A percentile compares a stretch with the other conserved stretches of the same genome.
Evolutionary conservation across 495 filamentous ascomycete species (phyloP).

Genomic region (Podospora australis): DNA sequence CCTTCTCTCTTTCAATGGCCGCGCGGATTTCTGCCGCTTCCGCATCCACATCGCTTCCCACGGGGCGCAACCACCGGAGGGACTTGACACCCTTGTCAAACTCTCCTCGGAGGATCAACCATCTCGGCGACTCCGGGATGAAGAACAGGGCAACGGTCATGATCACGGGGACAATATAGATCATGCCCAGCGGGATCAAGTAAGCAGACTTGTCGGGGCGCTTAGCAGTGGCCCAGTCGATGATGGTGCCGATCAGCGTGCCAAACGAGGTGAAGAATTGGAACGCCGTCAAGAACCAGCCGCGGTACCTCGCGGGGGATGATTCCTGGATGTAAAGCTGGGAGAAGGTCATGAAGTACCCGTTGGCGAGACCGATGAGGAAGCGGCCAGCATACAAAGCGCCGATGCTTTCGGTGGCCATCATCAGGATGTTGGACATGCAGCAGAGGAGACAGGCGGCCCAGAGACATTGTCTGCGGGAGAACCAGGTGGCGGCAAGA

Average conservation of each 20-base stretch:
- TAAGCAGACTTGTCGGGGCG: slow-evolving; percentile 43
- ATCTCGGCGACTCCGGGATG: slow-evolving; percentile 59
- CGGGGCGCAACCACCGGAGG: slow-evolving; percentile 41
- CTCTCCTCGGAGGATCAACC: slow-evolving; percentile 48
- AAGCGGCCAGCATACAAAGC: slow-evolving; percentile 51
- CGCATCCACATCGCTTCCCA: slow-evolving; percentile 31
- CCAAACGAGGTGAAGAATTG: slow-evolving; percentile 39
- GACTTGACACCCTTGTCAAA: slow-evolving; percentile 44
- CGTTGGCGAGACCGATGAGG: slow-evolving; percentile 51
- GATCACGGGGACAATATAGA: slow-evolving; percentile 51
- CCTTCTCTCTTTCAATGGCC: slow-evolving; percentile 45
- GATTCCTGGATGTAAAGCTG: slow-evolving; percentile 53
- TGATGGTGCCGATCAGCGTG: slow-evolving; percentile 53
- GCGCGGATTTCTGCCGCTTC: slow-evolving; percentile 49
- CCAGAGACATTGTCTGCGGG: slow-evolving; percentile 45
- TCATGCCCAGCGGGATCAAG: slow-evolving; percentile 52
- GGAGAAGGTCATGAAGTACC: slow-evolving; percentile 53
- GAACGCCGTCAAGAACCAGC: slow-evolving; percentile 39
- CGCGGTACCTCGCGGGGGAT: slow-evolving; percentile 44
- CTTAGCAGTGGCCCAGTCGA: slow-evolving; percentile 52
- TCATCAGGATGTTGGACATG: slow-evolving; percentile 51
- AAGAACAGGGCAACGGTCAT: slow-evolving; percentile 48
- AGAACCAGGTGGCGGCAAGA: slow-evolving; percentile 41
- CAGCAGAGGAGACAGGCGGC: slow-evolving; percentile 43
- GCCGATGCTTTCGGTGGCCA: slow-evolving; percentile 45